Evolutionary conservation across 805 yeast genomes (phyloP), one percentile per base, ranked within the genome.

Genomic region (Saccharomycopsis oosterbeekiorum): DNA sequence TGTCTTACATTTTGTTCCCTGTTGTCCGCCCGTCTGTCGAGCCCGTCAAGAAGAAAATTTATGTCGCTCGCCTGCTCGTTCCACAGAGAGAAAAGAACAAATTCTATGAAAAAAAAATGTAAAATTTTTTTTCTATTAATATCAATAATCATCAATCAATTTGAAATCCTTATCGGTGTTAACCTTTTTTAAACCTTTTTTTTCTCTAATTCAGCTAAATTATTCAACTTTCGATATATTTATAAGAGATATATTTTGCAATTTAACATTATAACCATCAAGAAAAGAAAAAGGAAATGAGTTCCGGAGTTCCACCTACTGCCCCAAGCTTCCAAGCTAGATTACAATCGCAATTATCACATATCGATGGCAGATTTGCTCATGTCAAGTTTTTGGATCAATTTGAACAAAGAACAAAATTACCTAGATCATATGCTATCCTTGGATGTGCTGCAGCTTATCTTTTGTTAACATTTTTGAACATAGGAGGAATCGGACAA

Each of bases 401-500:
- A 47, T 74, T 80, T 68, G 83, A 80, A 66, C 64, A 65, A 4
- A 73, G 72, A 59, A 77, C 82, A 58, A 76, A 79, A 57, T 67
- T 82, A 40, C 97, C 98, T 72, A 87, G 92, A 80, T 86, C 96
- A 2, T 94, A 93, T 71, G 87, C 89, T 47, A 87, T 85, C 21
- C 73, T 87, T 60, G 93, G 85, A 29, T 78, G 80, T 34, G 85
- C 77, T 41, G 84, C 73, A 4, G 70, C 83, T 56, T 94, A 94
- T 77, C 78, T 92, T 66, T 75, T 92, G 51, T 73, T 93, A 68
- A 84, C 92, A 62, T 90, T 93, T 75, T 77, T 92, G 70, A 96
- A 94, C 76, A 77, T 92, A 68, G 98, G 97, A 65, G 98, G 97
- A 36, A 78, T 94, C 69, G 99, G 99, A 64, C 96, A 92, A 77